phyloP scores from a whole-genome alignment of 345 rosid species.

The Syzygium jambos region DNA sequence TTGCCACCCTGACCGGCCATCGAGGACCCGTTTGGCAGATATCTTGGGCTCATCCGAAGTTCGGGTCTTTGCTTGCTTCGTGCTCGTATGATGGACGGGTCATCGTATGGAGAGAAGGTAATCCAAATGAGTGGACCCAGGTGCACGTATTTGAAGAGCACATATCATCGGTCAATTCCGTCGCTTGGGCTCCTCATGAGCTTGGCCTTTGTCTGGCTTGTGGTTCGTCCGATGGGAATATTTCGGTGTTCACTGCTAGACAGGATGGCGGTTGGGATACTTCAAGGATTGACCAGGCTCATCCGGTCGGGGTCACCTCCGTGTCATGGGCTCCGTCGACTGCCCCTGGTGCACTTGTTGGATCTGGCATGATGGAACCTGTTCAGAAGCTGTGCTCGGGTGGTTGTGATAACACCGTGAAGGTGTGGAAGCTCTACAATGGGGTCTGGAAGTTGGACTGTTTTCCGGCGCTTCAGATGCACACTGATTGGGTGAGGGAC shows the following conservation, averaged over 20 bases:
- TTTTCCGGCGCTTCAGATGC: conserved; percentile 10
- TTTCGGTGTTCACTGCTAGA: conserved; percentile 13
- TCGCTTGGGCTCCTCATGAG: conserved; percentile 13
- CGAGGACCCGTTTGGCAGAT: conserved; percentile 13
- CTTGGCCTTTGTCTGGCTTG: conserved; percentile 10
- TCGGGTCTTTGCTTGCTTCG: conserved; percentile 11
- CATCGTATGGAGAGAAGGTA: conserved; percentile 9
- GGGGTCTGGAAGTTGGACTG: conserved; percentile 16
- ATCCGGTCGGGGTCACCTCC: conserved; percentile 10
- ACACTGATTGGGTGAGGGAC: conserved; percentile 13
- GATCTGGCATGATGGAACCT: conserved; percentile 1
- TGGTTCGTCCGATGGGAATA: conserved; percentile 11
- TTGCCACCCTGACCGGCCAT: conserved; percentile 10
- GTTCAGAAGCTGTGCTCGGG: conserved; percentile 13
- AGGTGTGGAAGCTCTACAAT: conserved; percentile 12
- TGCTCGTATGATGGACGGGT: conserved; percentile 12
- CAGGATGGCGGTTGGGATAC: conserved; percentile 9
- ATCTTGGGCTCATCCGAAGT: conserved; percentile 16
- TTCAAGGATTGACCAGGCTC: conserved; percentile 8
- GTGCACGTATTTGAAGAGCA: conserved; percentile 3
- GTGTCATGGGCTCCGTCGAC: conserved; percentile 11
- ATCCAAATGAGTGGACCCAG: conserved; percentile 10
- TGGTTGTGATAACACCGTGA: conserved; percentile 11
- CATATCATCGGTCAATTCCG: conserved; percentile 9
- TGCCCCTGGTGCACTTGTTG: conserved; percentile 7